Conservation (phyloP, 805 yeast species). For the Kodamaea laetipori region DNA sequence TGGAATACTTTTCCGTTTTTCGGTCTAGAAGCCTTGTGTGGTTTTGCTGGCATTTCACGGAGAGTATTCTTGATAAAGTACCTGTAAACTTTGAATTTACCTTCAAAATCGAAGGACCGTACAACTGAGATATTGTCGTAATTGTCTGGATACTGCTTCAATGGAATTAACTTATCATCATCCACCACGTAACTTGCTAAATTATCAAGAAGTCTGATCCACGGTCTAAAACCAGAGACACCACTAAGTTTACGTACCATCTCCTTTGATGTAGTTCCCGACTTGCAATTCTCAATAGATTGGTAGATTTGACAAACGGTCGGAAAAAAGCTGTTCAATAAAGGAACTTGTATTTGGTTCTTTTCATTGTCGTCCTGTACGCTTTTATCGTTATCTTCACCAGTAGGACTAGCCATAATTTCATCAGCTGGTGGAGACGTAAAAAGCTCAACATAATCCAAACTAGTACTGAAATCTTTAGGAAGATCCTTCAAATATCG, state of each 20-base stretch:
- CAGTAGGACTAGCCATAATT: background rate
- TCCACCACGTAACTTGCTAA: slow-evolving; percentile 44
- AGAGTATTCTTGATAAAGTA: slow-evolving; percentile 37
- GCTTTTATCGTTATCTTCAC: no score
- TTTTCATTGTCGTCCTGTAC: background rate
- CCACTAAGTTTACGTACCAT: slow-evolving; percentile 57
- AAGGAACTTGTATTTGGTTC: slow-evolving; percentile 22
- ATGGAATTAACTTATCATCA: slow-evolving; percentile 16
- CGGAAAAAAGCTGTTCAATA: slow-evolving; percentile 60
- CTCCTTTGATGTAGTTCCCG: slow-evolving; percentile 65
- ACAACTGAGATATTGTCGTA: slow-evolving; percentile 41
- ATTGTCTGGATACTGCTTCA: slow-evolving; percentile 29
- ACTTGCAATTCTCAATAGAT: slow-evolving; percentile 25
- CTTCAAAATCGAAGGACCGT: slow-evolving; percentile 69
- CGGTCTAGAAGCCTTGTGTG: slow-evolving; percentile 15
- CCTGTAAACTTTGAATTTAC: slow-evolving; percentile 71
- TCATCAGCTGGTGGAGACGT: slow-evolving; percentile 2
- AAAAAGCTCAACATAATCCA: slow-evolving; percentile 39
- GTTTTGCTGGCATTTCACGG: slow-evolving; percentile 8
- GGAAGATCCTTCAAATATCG: slow-evolving; percentile 50
- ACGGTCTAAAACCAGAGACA: slow-evolving; percentile 50
- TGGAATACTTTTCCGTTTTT: slow-evolving; percentile 4
- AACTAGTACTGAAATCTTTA: slow-evolving; percentile 45
- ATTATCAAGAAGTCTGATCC: slow-evolving; percentile 52
- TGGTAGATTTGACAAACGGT: slow-evolving; percentile 64